Evolutionary conservation across 2,329 filamentous ascomycete species (phyloP), one percentile per base, ranked within the genome.

Genomic region (Calonectria henricotiae): DNA sequence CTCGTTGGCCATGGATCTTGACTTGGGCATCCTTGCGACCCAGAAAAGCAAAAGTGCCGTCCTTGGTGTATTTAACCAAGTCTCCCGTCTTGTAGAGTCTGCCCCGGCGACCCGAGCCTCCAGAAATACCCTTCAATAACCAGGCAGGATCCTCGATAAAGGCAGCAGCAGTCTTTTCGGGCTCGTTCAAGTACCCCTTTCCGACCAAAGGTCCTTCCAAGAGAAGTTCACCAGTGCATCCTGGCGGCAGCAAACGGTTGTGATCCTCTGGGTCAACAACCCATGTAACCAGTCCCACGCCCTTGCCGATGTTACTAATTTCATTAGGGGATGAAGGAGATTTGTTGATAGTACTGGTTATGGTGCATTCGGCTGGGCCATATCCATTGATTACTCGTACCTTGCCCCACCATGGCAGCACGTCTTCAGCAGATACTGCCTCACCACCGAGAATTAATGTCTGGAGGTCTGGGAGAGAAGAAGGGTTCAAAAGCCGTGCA

Each of bases 1-100:
- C 32, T 15, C 60, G 30, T 9, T 62, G 60, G 17, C 60, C 60
- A 2, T 20, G 43, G 20, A 62, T 47, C 20, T 62, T 62, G 41
- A 62, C 43, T n/a, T 62, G 60, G 4, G 25, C 43, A 72, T 91
- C 89, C 71, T 88, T 88, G 15, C 89, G 82, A 43, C 87, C 88
- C 37, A 87, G 74, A 60, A 83, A 87, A 20, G 20, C 20, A 20
- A 20, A 20, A 20, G 20, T 20, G 20, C 47, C 47, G 12, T 51
- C 23, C 2, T 27, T n/a, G 27, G 5, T 51, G 12, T 51, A 51
- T 5, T 8, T 13, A 11, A 35, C 47, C 47, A 51, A 35, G 17
- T 61, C 35, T 13, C 62, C 20, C 54, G 39, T 5, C 20, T 46
- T 46, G 9, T 46, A 46, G 1, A 46, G 7, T 12, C 43, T 46